These are phyloP conservation scores for Neofusicoccum cordaticola DNA, from an alignment of 2,329 filamentous ascomycete species.

Conservation along the genomic window DNA sequence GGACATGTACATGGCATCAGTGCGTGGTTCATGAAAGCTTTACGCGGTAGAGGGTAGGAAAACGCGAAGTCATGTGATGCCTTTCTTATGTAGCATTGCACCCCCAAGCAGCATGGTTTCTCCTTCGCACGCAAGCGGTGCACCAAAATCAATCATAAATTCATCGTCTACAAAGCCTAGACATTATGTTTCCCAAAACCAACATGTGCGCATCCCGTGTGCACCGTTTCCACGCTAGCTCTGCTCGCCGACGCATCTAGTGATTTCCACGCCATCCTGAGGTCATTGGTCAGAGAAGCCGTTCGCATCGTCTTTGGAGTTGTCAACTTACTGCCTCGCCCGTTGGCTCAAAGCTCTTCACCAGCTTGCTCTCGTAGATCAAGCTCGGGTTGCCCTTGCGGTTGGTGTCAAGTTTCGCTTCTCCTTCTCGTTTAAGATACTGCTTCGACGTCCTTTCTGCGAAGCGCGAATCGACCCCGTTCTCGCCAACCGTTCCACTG, in stretches of 20 bases:
- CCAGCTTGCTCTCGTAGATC: constrained; percentile 62
- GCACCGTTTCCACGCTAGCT: background rate
- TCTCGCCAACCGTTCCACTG: constrained; percentile 26
- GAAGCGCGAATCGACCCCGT: constrained; percentile 39
- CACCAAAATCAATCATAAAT: no score
- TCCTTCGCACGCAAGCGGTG: no score
- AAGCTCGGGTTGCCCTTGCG: constrained; percentile 60
- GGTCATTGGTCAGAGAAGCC: constrained; percentile 13
- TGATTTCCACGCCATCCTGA: constrained; percentile 67
- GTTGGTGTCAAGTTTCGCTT: constrained; percentile 42
- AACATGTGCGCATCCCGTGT: no score
- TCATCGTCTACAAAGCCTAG: no score
- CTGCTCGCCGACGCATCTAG: constrained; percentile 51
- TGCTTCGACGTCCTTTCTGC: constrained; percentile 47
- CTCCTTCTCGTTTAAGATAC: constrained; percentile 47
- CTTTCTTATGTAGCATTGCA: background rate
- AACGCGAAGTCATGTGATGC: constrained; percentile 1
- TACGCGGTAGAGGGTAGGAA: background rate
- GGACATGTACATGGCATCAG: no score
- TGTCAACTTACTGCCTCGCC: constrained; percentile 57
- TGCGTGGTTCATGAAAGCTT: background rate
- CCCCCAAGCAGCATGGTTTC: no score
- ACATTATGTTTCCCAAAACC: no score
- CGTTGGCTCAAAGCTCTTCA: constrained; percentile 66
- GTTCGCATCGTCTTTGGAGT: background rate